These are phyloP conservation scores for Coemansia biformis DNA, from an alignment of 192 early-diverging fungal species.

Conservation along the genomic window DNA sequence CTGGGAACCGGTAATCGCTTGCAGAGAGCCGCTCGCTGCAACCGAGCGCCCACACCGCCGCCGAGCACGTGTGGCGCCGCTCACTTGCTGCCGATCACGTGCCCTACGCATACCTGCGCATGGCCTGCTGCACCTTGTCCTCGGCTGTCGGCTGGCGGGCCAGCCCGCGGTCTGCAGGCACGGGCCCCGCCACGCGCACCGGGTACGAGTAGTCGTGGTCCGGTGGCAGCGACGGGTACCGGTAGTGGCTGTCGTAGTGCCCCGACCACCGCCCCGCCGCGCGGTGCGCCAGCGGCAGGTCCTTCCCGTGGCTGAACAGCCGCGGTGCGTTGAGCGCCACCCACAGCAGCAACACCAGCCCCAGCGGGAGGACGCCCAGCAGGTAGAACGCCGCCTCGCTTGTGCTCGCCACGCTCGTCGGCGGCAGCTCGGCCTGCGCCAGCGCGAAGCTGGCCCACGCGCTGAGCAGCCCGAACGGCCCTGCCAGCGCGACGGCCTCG, in stretches of 20 bases:
- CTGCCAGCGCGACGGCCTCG: slow-evolving; percentile 4
- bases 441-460: slow-evolving; percentile 27
- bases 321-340: slow-evolving; percentile 20
- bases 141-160: slow-evolving; percentile 3
- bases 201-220: slow-evolving; percentile 18
- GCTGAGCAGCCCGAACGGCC: slow-evolving; percentile 12
- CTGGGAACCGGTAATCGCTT: no score
- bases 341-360: slow-evolving; percentile 27
- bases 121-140: slow-evolving; percentile 17
- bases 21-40: no score
- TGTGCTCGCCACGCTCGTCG: slow-evolving; percentile 3
- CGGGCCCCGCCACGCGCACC: slow-evolving; percentile 1
- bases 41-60: no score
- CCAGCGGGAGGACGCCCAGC: slow-evolving; percentile 32
- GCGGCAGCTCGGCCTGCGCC: slow-evolving; percentile 25
- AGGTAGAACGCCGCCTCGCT: slow-evolving; percentile 34
- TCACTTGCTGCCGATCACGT: no score
- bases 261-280: slow-evolving; percentile 1
- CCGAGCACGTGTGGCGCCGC: no score
- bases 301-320: slow-evolving; percentile 1
- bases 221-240: slow-evolving; percentile 18
- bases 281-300: neutral
- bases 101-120: slow-evolving; percentile 11
- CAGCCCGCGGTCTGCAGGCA: neutral
- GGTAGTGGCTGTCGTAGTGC: slow-evolving; percentile 8